These are phyloP conservation scores for Chaetomiaceae sp. DNA, from an alignment of 2,329 filamentous ascomycete species.

Conservation along the genomic window DNA sequence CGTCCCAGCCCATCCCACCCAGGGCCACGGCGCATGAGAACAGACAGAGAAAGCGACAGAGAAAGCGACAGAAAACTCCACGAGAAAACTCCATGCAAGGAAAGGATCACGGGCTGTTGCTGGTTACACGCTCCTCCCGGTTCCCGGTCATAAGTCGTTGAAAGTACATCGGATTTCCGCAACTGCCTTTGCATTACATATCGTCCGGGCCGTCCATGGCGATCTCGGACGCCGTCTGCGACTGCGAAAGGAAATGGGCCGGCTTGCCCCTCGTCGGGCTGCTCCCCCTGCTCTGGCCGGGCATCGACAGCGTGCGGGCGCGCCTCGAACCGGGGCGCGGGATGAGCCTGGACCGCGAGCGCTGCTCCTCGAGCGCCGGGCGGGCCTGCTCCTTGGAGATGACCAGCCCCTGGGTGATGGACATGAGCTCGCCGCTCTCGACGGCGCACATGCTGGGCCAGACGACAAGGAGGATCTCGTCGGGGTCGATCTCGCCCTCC, in stretches of 20 bases:
- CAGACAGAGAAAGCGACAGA: neutral
- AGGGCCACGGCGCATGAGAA: conserved; percentile 1
- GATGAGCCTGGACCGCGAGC: conserved; percentile 19
- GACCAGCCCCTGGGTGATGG: conserved; percentile 34
- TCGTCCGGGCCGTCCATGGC: conserved; percentile 2
- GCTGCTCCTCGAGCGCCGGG: conserved; percentile 29
- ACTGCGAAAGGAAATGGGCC: conserved; percentile 16
- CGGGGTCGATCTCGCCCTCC: conserved; percentile 30
- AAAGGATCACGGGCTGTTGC: too few relatives aligned
- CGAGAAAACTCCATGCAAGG: neutral
- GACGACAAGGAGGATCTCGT: conserved; percentile 33
- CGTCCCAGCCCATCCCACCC: conserved; percentile 5
- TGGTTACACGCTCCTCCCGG: too few relatives aligned
- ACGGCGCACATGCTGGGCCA: conserved; percentile 35
- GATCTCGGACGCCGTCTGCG: conserved; percentile 11
- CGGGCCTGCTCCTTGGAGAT: conserved; percentile 35
- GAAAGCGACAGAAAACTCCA: neutral
- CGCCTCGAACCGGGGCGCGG: conserved; percentile 23
- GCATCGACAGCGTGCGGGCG: conserved; percentile 27
- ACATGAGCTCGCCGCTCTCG: conserved; percentile 33
- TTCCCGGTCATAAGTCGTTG: too few relatives aligned
- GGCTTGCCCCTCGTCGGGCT: conserved; percentile 20
- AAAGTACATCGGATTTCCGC: too few relatives aligned
- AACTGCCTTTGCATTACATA: neutral
- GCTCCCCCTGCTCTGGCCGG: conserved; percentile 21